Percentiles rank a stretch among this genome's conserved stretches.
Conservation (phyloP, 441 rosid species). For the Dalechampia spathulata region DNA sequence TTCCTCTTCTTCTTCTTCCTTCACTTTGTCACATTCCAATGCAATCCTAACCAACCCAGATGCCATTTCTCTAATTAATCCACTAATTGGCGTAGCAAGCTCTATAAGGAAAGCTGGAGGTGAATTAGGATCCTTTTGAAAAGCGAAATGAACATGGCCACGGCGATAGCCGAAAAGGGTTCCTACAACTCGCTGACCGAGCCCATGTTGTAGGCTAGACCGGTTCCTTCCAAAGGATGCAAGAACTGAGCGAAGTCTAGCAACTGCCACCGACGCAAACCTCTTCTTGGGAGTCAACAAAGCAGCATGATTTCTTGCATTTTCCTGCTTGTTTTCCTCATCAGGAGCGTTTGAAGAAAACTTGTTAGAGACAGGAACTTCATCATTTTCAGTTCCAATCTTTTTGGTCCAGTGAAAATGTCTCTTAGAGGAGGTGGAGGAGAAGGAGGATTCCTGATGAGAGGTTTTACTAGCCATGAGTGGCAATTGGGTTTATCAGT, state of each 20-base stretch:
- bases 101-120: constrained; percentile 81
- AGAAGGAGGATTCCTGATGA: no score
- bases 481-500: not conserved
- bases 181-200: constrained; percentile 66
- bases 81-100: constrained; percentile 83
- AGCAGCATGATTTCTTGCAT: constrained; percentile 14
- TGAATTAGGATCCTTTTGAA: constrained; percentile 70
- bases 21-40: constrained; percentile 71
- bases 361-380: constrained; percentile 15
- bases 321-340: constrained; percentile 25
- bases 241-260: constrained; percentile 74
- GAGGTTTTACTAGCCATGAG: constrained; percentile 38
- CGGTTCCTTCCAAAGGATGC: constrained; percentile 45
- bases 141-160: constrained; percentile 89
- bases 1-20: no score
- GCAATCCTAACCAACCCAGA: constrained; percentile 92
- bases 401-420: constrained; percentile 88
- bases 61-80: constrained; percentile 84
- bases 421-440: constrained; percentile 37
- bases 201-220: constrained; percentile 31
- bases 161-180: constrained; percentile 83
- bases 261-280: constrained; percentile 63
- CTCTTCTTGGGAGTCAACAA: constrained; percentile 49
- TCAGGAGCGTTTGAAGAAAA: constrained; percentile 20
- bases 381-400: constrained; percentile 49